Base-by-base conservation (phyloP, 2,329 filamentous ascomycete genomes). In the Calonectria pteridis region DNA sequence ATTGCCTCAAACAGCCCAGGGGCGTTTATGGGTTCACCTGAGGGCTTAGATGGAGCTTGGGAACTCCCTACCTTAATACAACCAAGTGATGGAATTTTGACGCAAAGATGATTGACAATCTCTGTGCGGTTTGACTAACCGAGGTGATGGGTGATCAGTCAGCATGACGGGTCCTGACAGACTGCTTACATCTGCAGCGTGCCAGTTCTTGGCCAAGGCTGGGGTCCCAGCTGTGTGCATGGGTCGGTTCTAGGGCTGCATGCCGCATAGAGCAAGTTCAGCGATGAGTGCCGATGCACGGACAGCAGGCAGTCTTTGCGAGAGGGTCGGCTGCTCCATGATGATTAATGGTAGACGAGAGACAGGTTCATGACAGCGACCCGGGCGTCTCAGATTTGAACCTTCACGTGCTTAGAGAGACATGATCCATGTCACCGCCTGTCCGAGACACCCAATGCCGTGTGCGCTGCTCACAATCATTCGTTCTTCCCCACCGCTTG, bases 121-220 rank as follows among this genome's bases (percentile, higher is more conserved):
- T 20, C 7, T 37, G 33, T 40, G 31, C 16, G 28, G 50, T 49
- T 18, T 55, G 37, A 20, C 64, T 53, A 51, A 40, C 31, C 18
- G 55, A 18, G 35, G 37, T 13, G 64, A 53, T 40, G 53, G 58
- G 20, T 35, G 6, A 69, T 72, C 70, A 68, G 58, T 72, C 70
- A 72, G 65, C 70, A 69, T 53, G 46, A 50, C 23, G 37, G 20
- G 29, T 63, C 50, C 50, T 72, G 66, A 72, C 70, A 37, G 65
- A 72, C 29, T 55, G 70, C 70, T 72, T 68, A 69, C 70, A n/a
- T 13, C 35, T 72, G 64, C 69, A 37, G n/a, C 35, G 18, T 53
- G 58, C 55, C 51, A 26, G n/a, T 40, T 59, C 62, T 62, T 40
- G 29, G 69, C 51, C 26, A 40, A 62, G 55, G 23, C 55, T 35